Evolutionary conservation across 345 rosid genomes (phyloP).

Genomic region (Hypericum androsaemum): DNA sequence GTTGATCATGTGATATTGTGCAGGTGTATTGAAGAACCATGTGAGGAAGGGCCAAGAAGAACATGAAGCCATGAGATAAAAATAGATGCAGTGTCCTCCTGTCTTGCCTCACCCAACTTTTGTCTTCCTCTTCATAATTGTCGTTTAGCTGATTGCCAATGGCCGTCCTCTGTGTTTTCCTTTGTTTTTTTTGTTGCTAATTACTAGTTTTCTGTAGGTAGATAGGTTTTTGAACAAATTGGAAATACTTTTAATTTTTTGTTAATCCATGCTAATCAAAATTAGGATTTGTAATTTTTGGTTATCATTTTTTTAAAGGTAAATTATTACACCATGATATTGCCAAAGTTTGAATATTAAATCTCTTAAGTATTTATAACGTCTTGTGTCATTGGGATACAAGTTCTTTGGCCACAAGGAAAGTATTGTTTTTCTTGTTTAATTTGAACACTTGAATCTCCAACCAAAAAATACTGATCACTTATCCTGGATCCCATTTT

Average conservation of each 20-base stretch:
- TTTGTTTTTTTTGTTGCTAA: slow-evolving; percentile 6
- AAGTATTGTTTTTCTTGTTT: too few relatives aligned
- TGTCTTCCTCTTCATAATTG: slow-evolving; percentile 10
- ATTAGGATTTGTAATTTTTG: too few relatives aligned
- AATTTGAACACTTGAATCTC: too few relatives aligned
- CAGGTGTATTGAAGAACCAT: slow-evolving; percentile 43
- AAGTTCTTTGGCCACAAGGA: too few relatives aligned
- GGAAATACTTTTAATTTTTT: slow-evolving; percentile 5
- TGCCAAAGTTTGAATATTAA: too few relatives aligned
- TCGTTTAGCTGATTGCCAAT: neutral
- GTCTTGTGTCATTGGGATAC: too few relatives aligned
- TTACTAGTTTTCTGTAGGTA: slow-evolving; percentile 2
- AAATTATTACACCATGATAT: too few relatives aligned
- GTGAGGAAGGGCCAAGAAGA: slow-evolving; percentile 40
- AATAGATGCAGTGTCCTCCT: neutral
- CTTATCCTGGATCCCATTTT: too few relatives aligned
- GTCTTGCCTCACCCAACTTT: slow-evolving; percentile 10
- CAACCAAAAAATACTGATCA: too few relatives aligned
- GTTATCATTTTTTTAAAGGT: too few relatives aligned
- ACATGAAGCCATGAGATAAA: slow-evolving; percentile 35
- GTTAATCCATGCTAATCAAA: too few relatives aligned
- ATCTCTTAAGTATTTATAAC: too few relatives aligned
- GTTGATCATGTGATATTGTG: slow-evolving; percentile 15
- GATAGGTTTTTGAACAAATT: slow-evolving; percentile 7
- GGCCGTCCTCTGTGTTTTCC: neutral